Conservation (phyloP, 495 filamentous ascomycete species). For the Corynascus novoguineensis region DNA sequence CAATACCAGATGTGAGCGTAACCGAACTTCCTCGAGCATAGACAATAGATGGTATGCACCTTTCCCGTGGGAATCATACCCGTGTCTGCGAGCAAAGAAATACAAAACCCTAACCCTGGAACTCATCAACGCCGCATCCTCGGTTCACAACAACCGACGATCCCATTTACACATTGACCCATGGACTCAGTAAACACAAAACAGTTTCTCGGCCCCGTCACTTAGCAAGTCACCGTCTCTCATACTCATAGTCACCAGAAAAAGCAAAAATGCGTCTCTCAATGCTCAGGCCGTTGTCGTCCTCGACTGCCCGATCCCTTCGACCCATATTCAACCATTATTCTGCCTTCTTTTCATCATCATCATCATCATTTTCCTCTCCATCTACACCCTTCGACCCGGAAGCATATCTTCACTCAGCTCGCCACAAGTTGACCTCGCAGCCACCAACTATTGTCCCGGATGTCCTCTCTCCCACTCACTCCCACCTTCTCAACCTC, state of each 20-base stretch:
- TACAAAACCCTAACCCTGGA: background rate
- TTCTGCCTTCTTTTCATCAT: background rate
- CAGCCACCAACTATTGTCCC: constrained; percentile 52
- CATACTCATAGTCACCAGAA: background rate
- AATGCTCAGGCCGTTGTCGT: background rate
- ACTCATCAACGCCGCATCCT: background rate
- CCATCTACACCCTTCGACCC: constrained; percentile 3
- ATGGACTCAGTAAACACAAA: background rate
- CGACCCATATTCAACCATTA: background rate
- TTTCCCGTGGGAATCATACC: background rate
- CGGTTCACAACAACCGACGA: background rate
- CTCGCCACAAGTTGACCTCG: constrained; percentile 21
- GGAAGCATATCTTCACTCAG: constrained; percentile 12
- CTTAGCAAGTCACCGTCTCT: background rate
- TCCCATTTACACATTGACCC: background rate
- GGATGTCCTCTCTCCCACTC: constrained; percentile 61
- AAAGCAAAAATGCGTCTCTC: background rate
- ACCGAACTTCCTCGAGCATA: too few species aligned
- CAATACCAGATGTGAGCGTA: too few species aligned
- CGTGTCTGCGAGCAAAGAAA: background rate
- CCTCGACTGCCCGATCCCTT: background rate
- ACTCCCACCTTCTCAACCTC: constrained; percentile 58
- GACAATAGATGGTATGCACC: too few species aligned
- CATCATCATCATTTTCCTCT: background rate
- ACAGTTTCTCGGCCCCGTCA: background rate